Percentiles rank a stretch among this genome's conserved stretches.
These are phyloP conservation scores for Verticillium tricorpus DNA, from an alignment of 2,329 filamentous ascomycete species.

Conservation along the genomic window DNA sequence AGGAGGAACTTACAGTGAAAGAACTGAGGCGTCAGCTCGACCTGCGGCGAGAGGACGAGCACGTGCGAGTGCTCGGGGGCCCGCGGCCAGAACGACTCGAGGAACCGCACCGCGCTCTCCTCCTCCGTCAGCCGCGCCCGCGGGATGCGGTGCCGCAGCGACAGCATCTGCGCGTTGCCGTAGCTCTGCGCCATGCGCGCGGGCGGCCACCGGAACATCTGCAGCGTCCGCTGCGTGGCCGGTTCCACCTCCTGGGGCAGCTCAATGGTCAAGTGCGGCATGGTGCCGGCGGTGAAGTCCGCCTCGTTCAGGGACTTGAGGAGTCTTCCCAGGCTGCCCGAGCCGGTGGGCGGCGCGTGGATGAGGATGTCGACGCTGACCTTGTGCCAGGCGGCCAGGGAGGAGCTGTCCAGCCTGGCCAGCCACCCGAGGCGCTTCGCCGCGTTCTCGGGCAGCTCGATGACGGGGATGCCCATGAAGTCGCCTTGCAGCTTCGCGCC, in stretches of 20 bases:
- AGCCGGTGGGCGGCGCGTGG: conserved; percentile 65
- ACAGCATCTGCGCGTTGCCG: conserved; percentile 45
- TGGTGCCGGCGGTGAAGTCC: conserved; percentile 66
- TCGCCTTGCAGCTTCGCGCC: conserved; percentile 53
- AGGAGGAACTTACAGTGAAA: conserved; percentile 60
- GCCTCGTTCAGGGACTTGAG: conserved; percentile 70
- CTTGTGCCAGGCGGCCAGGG: conserved; percentile 73
- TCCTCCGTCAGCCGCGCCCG: conserved; percentile 56
- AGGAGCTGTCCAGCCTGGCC: conserved; percentile 67
- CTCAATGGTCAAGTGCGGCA: conserved; percentile 79
- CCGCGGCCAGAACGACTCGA: conserved; percentile 84
- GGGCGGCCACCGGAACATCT: conserved; percentile 65
- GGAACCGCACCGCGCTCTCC: conserved; percentile 68
- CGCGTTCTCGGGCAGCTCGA: conserved; percentile 66
- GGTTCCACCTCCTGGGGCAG: conserved; percentile 68
- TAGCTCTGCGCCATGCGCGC: conserved; percentile 13
- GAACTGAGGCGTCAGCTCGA: conserved; percentile 74
- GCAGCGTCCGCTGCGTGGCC: conserved; percentile 58
- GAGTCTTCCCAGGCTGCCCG: conserved; percentile 71
- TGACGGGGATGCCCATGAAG: conserved; percentile 54
- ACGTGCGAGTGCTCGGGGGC: conserved; percentile 64
- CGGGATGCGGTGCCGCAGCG: conserved; percentile 70
- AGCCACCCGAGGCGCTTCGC: conserved; percentile 70
- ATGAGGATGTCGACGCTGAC: conserved; percentile 78
- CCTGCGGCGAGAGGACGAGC: conserved; percentile 77